Evolutionary conservation across 176 grass and related monocot genomes (phyloP).

Genomic region (Poa annua): DNA sequence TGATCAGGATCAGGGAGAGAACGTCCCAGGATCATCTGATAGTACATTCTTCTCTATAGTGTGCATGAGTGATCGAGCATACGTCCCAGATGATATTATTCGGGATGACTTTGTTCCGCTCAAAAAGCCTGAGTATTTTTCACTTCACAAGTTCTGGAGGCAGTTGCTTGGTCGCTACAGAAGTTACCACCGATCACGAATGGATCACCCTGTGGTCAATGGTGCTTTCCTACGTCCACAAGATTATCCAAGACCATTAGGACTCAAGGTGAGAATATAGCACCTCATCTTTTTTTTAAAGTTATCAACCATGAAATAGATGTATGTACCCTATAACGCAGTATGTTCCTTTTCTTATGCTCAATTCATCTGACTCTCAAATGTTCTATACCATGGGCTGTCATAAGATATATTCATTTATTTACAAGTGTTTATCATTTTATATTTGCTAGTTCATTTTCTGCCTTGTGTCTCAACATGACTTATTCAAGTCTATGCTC

Average conservation of each 20-base stretch:
- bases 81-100: background rate
- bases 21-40: background rate
- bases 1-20: background rate
- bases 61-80: background rate
- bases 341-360: background rate
- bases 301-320: constrained; percentile 12
- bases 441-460: background rate
- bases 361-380: background rate
- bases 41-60: background rate
- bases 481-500: background rate
- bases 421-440: background rate
- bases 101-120: background rate
- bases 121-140: background rate
- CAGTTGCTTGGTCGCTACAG: background rate
- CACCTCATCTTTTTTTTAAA: background rate
- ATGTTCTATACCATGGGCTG: background rate
- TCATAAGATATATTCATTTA: background rate
- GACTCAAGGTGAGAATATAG: constrained; percentile 15
- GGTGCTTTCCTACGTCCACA: background rate
- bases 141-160: background rate
- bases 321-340: background rate
- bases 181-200: constrained; percentile 3
- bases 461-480: background rate
- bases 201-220: background rate
- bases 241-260: background rate